Evolutionary conservation across 1,284 basidiomycete species (phyloP).

Genomic region (Pseudozyma tsukubaensis): DNA sequence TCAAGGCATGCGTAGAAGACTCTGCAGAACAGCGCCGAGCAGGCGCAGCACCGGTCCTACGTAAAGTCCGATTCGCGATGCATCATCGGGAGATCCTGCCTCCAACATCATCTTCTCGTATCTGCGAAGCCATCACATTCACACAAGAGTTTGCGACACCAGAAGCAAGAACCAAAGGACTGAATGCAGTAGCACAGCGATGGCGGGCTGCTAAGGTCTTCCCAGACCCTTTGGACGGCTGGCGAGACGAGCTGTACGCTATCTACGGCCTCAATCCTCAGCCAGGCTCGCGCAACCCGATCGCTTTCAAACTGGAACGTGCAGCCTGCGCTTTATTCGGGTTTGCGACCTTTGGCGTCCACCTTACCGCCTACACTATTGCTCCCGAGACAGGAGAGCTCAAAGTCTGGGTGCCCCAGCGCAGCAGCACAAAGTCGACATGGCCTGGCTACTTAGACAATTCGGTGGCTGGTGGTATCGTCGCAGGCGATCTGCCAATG

Average conservation of each 20-base stretch:
- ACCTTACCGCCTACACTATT: conserved; percentile 74
- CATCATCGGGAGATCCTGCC: conserved; percentile 35
- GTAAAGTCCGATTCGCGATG: conserved; percentile 36
- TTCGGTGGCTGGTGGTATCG: conserved; percentile 73
- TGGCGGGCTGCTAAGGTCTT: conserved; percentile 51
- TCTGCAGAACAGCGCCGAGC: conserved; percentile 16
- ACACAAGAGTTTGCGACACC: conserved; percentile 13
- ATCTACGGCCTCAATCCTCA: conserved; percentile 52
- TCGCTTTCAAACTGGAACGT: conserved; percentile 87
- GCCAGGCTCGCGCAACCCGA: conserved; percentile 58
- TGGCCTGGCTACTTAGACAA: conserved; percentile 69
- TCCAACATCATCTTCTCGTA: conserved; percentile 14
- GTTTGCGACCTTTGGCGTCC: conserved; percentile 86
- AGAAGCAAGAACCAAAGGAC: conserved; percentile 36
- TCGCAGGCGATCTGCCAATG: conserved; percentile 78
- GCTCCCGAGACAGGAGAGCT: conserved; percentile 38
- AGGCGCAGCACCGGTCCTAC: conserved; percentile 18
- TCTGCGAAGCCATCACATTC: conserved; percentile 42
- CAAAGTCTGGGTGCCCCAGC: conserved; percentile 85
- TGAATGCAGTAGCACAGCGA: conserved; percentile 44
- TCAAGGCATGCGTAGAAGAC: conserved; percentile 46
- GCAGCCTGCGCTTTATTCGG: conserved; percentile 89
- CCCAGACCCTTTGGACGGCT: conserved; percentile 67
- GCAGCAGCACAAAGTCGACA: conserved; percentile 87
- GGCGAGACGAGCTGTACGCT: conserved; percentile 63